Percentiles rank a stretch among this genome's conserved stretches.
phyloP scores from a whole-genome alignment of 164 flowering plant genomes.

The Buxus sempervirens region DNA sequence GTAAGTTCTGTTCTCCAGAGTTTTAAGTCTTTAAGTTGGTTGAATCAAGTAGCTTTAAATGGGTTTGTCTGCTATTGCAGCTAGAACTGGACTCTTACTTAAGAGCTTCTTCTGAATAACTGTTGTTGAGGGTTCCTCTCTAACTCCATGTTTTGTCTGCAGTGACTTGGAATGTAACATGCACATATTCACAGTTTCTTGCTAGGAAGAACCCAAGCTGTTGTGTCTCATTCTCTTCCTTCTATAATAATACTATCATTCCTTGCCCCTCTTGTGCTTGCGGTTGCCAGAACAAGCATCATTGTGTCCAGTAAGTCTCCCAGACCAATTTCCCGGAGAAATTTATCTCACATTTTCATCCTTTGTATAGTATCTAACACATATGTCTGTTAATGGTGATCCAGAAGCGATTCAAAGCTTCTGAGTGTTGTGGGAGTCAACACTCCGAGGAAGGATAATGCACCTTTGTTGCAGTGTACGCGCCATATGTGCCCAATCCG shows the following conservation, averaged over 20 bases:
- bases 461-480: conserved; percentile 74
- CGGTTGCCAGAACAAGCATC: conserved; percentile 62
- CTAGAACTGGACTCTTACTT: too few species aligned
- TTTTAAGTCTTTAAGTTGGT: background rate
- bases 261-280: conserved; percentile 74
- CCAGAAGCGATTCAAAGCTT: conserved; percentile 57
- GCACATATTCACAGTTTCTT: conserved; percentile 83
- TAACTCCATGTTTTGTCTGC: conserved; percentile 22
- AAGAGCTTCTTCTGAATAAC: background rate
- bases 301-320: conserved; percentile 49
- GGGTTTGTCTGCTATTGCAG: too few species aligned
- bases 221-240: conserved; percentile 71
- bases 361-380: conserved; percentile 34
- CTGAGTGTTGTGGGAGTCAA: conserved; percentile 45
- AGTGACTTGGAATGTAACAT: conserved; percentile 93
- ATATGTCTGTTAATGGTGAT: conserved; percentile 33
- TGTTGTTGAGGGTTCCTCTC: background rate
- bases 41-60: background rate
- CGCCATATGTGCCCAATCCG: conserved; percentile 77
- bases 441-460: conserved; percentile 65
- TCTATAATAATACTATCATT: conserved; percentile 63
- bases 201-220: conserved; percentile 65
- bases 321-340: background rate
- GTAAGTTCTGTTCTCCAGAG: conserved; percentile 25
- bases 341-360: conserved; percentile 19